Base-by-base conservation (phyloP, 495 filamentous ascomycete species). In the Aspergillus bridgeri region DNA sequence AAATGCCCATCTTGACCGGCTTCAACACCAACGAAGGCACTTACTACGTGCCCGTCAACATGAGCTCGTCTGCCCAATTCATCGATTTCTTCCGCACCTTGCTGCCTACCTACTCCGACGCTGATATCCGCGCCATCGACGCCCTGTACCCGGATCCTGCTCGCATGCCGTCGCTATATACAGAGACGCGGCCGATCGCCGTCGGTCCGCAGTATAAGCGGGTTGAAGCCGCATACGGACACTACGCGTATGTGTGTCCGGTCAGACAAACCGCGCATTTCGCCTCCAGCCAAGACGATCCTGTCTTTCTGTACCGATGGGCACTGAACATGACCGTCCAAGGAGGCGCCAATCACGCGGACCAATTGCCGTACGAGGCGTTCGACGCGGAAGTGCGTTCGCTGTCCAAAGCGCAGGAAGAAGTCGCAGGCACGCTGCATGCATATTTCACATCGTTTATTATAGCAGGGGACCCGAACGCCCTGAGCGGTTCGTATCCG, bases 1-100 rank as follows among this genome's bases (percentile, higher is more conserved):
- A 77, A 56, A 76, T 88, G 21, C 84, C 86, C 19, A 79, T 88
- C 13, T 61, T 89, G 53, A 87, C 83, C 0, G 86, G 86, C 25
- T 88, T 79, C 70, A 86, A 84, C 68, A 80, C 80, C 25, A 84
- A 89, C 59, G 86, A 88, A 61, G 86, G 86, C 43, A 75, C 83
- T 3, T 67, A 72, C 46, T 89, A 87, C 65, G 77, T 87, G 21
- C 80, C 83, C 5, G 27, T 68, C 46, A 56, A 60, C 22, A 75
- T 79, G 54, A 62, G 72, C 6, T 75, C 71, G 21, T 65, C 75
- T 17, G 65, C 62, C 0, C 74, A 83, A 13, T 85, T 87, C 70
- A 72, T 69, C 15, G 52, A 58, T 15, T 87, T 88, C 62, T 85
- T 85, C 76, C 60, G 67, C 0, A 72, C 59, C 2, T 75, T 88